Conservation (phyloP, 2,329 filamentous ascomycete species). For the Sodiomyces alkalinus region DNA sequence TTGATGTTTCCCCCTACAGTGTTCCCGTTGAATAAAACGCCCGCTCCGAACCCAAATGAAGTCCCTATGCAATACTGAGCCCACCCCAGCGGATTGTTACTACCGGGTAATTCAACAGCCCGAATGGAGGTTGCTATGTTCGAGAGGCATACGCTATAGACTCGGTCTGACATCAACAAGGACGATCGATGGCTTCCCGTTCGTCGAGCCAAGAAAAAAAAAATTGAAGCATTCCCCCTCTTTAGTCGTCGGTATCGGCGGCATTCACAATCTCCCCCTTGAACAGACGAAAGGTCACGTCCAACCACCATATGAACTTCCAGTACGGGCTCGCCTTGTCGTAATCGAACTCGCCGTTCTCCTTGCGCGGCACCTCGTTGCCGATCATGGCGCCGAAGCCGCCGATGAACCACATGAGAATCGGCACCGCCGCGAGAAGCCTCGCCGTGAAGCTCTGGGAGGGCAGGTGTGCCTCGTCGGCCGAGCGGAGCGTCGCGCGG, state of each 20-base stretch:
- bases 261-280: constrained; percentile 39
- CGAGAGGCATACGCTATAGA: no score
- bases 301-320: constrained; percentile 50
- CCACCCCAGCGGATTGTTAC: no score
- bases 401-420: constrained; percentile 57
- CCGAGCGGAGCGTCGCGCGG: constrained; percentile 47
- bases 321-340: constrained; percentile 50
- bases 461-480: constrained; percentile 55
- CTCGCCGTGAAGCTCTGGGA: constrained; percentile 51
- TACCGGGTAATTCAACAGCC: no score
- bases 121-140: no score
- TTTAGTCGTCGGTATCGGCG: constrained; percentile 42
- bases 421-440: constrained; percentile 48
- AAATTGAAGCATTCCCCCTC: background rate
- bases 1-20: no score
- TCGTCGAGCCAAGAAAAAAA: no score
- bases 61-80: no score
- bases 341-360: constrained; percentile 66
- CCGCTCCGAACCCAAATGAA: no score
- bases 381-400: constrained; percentile 62
- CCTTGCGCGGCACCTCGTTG: constrained; percentile 56
- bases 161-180: no score
- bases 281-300: constrained; percentile 42
- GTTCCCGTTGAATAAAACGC: no score
- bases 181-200: no score